Evolutionary conservation across 2,329 filamentous ascomycete genomes (phyloP), one percentile per base, ranked within the genome.

Genomic region (Paraphoma sp.): DNA sequence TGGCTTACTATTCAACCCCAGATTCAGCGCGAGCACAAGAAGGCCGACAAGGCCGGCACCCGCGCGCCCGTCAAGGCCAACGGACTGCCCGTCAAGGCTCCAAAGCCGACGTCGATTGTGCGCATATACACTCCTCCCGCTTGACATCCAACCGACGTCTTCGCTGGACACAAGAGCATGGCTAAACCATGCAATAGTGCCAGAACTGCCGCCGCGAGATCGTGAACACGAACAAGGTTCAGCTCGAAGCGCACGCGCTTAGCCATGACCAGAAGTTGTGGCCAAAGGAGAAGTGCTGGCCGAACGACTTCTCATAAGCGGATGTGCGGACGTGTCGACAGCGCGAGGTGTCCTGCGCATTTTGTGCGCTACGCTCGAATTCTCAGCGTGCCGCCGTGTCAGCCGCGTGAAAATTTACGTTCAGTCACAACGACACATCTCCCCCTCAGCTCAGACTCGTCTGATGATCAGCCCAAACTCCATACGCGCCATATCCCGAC

Each of bases 251-350:
- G n/a, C 83, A 86, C 63, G 83, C 83, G 11, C 67, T 71, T 49
- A 85, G 82, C 5, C 83, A 86, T 64, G 77, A 81, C 59, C 73
- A 78, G 28, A 80, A 80, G 58, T 10, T 53, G 8, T 85, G 83
- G 83, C 73, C 82, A 0, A 85, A 84, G 78, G 83, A 85, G 77
- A 85, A 85, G 78, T 86, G 83, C 76, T 86, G 81, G 80, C 83
- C 83, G 2, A 82, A 81, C 49, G 81, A 83, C 48, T 83, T 65
- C 17, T 54, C 33, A 36, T 36, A 36, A 36, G 33, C 14, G 33
- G 14, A 14, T 23, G 5, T 23, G 23, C 23, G 23, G 23, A 23
- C 23, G 23, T 23, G 23, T 23, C 23, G 23, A 23, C 23, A 23
- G 23, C 23, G 23, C 23, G 23, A 23, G 23, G 23, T 23, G 23